Evolutionary conservation across 257 asterid genomes (phyloP), one percentile per base, ranked within the genome.

Genomic region (Thymus mandschuricus): DNA sequence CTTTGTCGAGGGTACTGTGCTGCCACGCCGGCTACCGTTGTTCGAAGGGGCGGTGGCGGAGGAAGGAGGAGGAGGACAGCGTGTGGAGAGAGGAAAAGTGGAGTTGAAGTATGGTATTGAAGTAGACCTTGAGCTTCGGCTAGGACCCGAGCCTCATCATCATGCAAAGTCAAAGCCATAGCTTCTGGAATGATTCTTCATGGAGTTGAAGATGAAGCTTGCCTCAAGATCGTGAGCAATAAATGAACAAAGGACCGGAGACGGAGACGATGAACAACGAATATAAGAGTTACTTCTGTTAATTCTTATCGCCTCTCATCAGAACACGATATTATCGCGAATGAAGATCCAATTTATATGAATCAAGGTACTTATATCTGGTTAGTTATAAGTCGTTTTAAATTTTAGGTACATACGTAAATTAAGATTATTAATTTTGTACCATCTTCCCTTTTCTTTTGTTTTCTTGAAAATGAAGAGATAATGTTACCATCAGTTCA

Each of bases 91-190:
- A 29, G 52, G 10, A 10, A 49, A 52, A 48, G 57, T 60, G 64
- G 75, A 60, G 27, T 8, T 41, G 79, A 27, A 48, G 7, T 21
- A 9, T 35, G 75, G 41, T 12, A 21, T 21, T 21, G 87, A 77
- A 29, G 29, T 83, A 11, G 88, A 84, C 82, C 85, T 81, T 35
- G 88, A 84, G 8, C 88, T 81, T 30, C 84, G 88, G 52, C 65
- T 84, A 73, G 88, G 85, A 28, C 83, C 80, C 1, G 78, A 80
- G 74, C 88, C 83, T 54, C 60, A 48, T 59, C 68, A 41, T 59
- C 69, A 61, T 60, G 77, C 71, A 35, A 82, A 72, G 65, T 64
- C 81, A 66, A 81, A 81, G 69, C 54, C 58, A 7, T 38, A 38
- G 41, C 1, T 35, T 49, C n/a, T 13, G 55, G 55, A 49, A 12